These are phyloP conservation scores for Cercospora sp. DNA, from an alignment of 2,329 filamentous ascomycete species.

Conservation along the genomic window DNA sequence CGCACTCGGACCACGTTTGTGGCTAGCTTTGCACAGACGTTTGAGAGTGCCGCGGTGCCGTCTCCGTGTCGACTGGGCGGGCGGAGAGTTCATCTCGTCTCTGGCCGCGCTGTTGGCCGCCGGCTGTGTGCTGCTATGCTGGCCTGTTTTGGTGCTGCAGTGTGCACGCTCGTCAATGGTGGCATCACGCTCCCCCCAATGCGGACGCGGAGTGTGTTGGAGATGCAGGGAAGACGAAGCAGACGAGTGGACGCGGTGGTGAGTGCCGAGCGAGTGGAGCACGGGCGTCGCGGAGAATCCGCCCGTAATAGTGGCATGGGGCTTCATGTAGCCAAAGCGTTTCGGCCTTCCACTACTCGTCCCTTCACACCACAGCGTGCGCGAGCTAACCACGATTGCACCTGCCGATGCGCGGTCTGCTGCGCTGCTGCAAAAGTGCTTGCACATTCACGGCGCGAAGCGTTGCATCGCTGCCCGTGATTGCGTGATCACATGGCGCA, in stretches of 20 bases:
- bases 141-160: not conserved
- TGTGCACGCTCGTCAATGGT: not conserved
- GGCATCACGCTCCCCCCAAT: not conserved
- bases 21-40: not conserved
- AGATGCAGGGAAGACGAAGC: not conserved
- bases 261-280: conserved; percentile 7
- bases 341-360: not conserved
- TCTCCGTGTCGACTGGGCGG: not conserved
- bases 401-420: not conserved
- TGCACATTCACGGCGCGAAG: not conserved
- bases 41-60: not conserved
- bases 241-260: not conserved
- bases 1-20: not conserved
- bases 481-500: not conserved
- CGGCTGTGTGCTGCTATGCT: not conserved
- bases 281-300: not conserved
- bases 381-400: not conserved
- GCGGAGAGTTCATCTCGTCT: not conserved
- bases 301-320: not conserved
- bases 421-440: not conserved
- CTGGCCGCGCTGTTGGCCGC: not conserved
- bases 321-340: not conserved
- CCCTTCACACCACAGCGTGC: not conserved
- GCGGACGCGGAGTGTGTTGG: not conserved
- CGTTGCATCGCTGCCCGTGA: not conserved